Evolutionary conservation across 139 green algal genomes (phyloP).

Genomic region (Chlorella sp.): DNA sequence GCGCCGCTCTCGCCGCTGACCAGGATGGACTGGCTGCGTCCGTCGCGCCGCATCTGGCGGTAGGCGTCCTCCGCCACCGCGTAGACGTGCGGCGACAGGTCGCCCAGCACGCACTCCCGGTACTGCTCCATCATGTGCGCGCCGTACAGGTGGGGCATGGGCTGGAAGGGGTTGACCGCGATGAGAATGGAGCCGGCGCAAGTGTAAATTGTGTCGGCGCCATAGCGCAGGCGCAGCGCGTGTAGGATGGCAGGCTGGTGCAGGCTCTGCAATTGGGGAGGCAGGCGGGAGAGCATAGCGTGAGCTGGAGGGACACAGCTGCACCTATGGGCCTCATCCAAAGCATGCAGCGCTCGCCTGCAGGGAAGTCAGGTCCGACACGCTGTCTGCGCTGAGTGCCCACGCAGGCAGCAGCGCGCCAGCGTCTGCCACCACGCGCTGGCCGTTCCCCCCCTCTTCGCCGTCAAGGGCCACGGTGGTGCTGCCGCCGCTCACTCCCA

Average conservation of each 20-base stretch:
- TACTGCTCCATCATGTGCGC: conserved; percentile 66
- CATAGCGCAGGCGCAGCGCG: conserved; percentile 60
- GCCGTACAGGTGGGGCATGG: conserved; percentile 80
- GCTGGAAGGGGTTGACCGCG: conserved; percentile 87
- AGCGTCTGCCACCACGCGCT: background rate
- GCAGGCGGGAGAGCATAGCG: conserved; percentile 67
- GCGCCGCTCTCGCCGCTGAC: conserved; percentile 79
- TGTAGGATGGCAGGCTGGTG: conserved; percentile 90
- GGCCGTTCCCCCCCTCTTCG: background rate
- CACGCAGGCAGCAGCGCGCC: conserved; percentile 9
- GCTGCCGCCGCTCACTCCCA: background rate
- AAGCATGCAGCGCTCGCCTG: background rate
- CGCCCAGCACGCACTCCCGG: conserved; percentile 34
- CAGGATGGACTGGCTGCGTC: conserved; percentile 50
- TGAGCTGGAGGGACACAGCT: background rate
- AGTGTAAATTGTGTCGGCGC: conserved; percentile 79
- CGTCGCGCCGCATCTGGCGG: conserved; percentile 60
- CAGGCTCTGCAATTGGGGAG: conserved; percentile 84
- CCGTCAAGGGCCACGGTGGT: background rate
- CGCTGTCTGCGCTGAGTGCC: conserved; percentile 1
- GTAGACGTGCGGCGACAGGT: conserved; percentile 77
- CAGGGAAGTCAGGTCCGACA: background rate
- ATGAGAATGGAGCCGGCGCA: conserved; percentile 84
- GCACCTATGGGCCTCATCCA: conserved; percentile 2
- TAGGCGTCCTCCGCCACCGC: conserved; percentile 78